These are phyloP conservation scores for Starmerella asiatica DNA, from an alignment of 805 yeast genomes.

Conservation along the genomic window DNA sequence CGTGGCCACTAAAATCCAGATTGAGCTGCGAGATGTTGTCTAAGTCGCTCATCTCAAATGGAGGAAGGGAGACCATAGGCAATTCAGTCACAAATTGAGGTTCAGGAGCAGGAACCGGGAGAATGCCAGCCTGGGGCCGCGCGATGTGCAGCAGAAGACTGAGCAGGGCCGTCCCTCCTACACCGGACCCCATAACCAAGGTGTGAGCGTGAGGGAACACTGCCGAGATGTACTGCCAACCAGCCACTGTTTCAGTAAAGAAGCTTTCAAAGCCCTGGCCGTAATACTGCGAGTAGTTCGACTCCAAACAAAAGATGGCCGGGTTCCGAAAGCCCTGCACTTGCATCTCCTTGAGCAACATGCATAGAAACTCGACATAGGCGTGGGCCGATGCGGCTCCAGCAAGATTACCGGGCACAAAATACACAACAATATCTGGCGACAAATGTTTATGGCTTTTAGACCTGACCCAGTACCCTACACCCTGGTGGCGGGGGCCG, in stretches of 20 bases:
- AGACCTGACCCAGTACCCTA: constrained; percentile 29
- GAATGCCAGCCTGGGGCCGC: constrained; percentile 22
- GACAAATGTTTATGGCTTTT: constrained; percentile 19
- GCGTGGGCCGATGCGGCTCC: constrained; percentile 31
- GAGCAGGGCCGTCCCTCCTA: constrained; percentile 36
- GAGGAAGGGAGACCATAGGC: too few relatives aligned
- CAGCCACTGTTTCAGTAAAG: constrained; percentile 18
- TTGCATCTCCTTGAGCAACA: constrained; percentile 32
- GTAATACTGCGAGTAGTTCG: constrained; percentile 12
- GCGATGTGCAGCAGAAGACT: constrained; percentile 30
- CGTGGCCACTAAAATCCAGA: too few relatives aligned
- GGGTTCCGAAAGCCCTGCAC: constrained; percentile 41
- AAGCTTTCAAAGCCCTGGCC: constrained; percentile 24
- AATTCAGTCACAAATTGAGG: too few relatives aligned
- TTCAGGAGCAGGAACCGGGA: neutral
- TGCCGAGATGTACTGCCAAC: constrained; percentile 26
- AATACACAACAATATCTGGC: constrained; percentile 34
- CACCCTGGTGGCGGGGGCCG: constrained; percentile 19
- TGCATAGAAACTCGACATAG: constrained; percentile 35
- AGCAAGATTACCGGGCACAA: constrained; percentile 31
- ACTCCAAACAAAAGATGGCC: constrained; percentile 31
- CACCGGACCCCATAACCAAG: constrained; percentile 35
- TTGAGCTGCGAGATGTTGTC: too few relatives aligned
- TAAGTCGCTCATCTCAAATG: too few relatives aligned
- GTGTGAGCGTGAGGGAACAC: constrained; percentile 24